Conservation (phyloP, 805 yeast species). For the Schizosaccharomyces osmophilus region DNA sequence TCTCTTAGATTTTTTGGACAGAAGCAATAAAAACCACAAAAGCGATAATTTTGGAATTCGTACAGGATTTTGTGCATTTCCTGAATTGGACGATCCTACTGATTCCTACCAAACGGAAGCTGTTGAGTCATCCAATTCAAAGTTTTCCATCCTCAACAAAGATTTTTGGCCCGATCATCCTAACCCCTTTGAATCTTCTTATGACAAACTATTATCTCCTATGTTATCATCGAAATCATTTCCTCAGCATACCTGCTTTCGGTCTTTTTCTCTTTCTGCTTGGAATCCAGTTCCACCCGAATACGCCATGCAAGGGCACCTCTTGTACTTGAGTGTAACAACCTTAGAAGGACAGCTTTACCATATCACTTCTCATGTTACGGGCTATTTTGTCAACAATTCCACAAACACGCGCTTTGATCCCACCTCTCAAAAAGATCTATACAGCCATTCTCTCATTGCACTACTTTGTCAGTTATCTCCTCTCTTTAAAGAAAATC, state of each 20-base stretch:
- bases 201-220: not conserved
- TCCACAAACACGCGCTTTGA: conserved; percentile 47
- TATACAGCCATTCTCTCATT: conserved; percentile 23
- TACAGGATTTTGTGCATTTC: conserved; percentile 7
- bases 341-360: conserved; percentile 62
- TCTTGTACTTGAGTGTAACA: conserved; percentile 47
- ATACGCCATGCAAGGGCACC: conserved; percentile 44
- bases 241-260: conserved; percentile 9
- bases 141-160: too few relatives aligned
- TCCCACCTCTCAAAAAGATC: conserved; percentile 22
- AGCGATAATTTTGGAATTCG: not conserved
- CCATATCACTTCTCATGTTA: conserved; percentile 51
- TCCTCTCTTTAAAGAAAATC: conserved; percentile 30
- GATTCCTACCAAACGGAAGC: not conserved
- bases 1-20: conserved; percentile 24
- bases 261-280: conserved; percentile 43
- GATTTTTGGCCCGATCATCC: not conserved
- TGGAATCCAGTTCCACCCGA: conserved; percentile 70
- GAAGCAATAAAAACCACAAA: not conserved
- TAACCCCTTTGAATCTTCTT: not conserved
- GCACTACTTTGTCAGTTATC: conserved; percentile 42
- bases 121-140: too few relatives aligned
- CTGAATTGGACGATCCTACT: conserved; percentile 1
- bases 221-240: too few relatives aligned
- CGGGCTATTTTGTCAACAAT: conserved; percentile 61